Evolutionary conservation across 176 grass and related monocot species (phyloP).

Genomic region (Bromus sterilis): DNA sequence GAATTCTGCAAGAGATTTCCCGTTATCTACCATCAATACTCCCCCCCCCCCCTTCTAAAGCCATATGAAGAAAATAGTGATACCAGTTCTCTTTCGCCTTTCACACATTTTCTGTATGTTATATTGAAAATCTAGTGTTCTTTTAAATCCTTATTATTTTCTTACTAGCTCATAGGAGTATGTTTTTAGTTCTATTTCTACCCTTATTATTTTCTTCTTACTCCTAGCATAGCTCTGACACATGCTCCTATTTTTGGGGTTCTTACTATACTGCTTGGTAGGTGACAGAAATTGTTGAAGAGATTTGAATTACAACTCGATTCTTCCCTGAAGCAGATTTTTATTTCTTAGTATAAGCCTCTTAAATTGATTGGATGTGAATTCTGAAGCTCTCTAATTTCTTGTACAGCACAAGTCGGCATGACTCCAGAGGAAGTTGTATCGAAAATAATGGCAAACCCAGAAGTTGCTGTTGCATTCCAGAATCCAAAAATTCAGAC

Average conservation of each 20-base stretch:
- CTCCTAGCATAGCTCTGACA: neutral
- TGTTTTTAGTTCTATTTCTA: neutral
- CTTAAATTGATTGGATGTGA: slow-evolving; percentile 1
- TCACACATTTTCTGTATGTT: neutral
- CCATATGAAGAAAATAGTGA: neutral
- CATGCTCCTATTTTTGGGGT: neutral
- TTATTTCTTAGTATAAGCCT: neutral
- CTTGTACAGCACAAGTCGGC: slow-evolving; percentile 75
- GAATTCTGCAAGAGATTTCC: neutral
- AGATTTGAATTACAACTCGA: neutral
- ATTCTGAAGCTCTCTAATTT: neutral
- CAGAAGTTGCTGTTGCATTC: slow-evolving; percentile 87
- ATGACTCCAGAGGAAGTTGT: slow-evolving; percentile 95
- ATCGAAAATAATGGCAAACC: slow-evolving; percentile 96
- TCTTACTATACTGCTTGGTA: neutral
- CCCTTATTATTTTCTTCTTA: neutral
- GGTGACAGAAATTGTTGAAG: neutral
- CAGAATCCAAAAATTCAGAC: slow-evolving; percentile 99
- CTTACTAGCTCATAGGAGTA: too few relatives aligned
- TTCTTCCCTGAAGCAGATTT: neutral
- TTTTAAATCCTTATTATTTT: neutral
- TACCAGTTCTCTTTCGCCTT: neutral
- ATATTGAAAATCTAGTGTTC: neutral
- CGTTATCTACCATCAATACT: neutral
- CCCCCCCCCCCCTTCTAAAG: neutral